Conservation (phyloP, 2,329 filamentous ascomycete genomes). For the Pestalotiopsis sp. region DNA sequence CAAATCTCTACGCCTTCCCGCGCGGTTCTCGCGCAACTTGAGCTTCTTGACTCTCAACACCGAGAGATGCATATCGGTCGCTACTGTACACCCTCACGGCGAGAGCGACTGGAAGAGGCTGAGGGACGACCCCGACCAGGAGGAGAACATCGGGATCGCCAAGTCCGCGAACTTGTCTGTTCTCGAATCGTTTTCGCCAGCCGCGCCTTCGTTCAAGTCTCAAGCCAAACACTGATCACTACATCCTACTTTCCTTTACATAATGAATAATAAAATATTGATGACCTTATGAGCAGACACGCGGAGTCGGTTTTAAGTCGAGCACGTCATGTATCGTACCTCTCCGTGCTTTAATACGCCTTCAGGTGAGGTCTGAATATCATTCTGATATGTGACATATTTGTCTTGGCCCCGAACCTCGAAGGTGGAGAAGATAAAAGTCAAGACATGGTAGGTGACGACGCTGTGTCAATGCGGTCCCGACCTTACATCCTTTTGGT, state of each 20-base stretch:
- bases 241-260: neutral
- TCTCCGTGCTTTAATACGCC: too few species aligned
- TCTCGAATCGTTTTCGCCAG: conserved; percentile 11
- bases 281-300: too few species aligned
- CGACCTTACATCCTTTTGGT: too few species aligned
- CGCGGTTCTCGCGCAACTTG: neutral
- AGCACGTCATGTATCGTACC: too few species aligned
- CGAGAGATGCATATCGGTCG: conserved; percentile 12
- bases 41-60: conserved; percentile 14
- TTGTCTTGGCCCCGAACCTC: too few species aligned
- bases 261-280: neutral
- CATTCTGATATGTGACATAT: too few species aligned
- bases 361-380: too few species aligned
- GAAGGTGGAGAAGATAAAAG: too few species aligned
- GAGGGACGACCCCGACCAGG: neutral
- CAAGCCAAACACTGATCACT: neutral
- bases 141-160: conserved; percentile 12
- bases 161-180: conserved; percentile 16
- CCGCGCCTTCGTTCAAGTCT: neutral
- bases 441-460: too few species aligned
- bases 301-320: too few species aligned
- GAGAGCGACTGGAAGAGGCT: conserved; percentile 9
- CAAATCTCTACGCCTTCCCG: neutral
- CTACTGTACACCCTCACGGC: conserved; percentile 9
- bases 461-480: too few species aligned